A percentile compares a stretch with the other conserved stretches of the same genome.
These are phyloP conservation scores for Chaetoceros muelleri DNA, from an alignment of 108 stramenopile genomes.

Conservation along the genomic window DNA sequence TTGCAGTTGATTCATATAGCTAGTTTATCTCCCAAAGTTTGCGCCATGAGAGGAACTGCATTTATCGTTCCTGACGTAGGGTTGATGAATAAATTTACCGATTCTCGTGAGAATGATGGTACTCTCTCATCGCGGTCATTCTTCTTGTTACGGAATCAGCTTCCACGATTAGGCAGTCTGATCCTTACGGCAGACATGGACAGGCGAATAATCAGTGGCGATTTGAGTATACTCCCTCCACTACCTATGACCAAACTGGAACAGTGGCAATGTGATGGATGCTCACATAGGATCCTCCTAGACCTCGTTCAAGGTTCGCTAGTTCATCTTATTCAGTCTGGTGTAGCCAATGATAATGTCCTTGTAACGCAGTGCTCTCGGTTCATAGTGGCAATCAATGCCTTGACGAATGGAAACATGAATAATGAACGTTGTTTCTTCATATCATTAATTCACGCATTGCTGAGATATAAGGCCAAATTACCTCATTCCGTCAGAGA, in stretches of 20 bases:
- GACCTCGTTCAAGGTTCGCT: constrained; percentile 57
- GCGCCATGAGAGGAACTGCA: constrained; percentile 51
- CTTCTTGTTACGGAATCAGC: constrained; percentile 41
- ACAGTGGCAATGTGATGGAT: not conserved
- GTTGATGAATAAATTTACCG: constrained; percentile 14
- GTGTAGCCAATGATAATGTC: constrained; percentile 55
- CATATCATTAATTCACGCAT: constrained; percentile 45
- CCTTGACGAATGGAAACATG: constrained; percentile 35
- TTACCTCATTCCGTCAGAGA: constrained; percentile 56
- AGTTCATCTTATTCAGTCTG: constrained; percentile 57
- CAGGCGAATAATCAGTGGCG: constrained; percentile 45
- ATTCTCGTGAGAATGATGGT: constrained; percentile 18
- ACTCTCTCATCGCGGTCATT: constrained; percentile 22
- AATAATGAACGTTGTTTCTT: constrained; percentile 58
- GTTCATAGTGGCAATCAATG: constrained; percentile 44
- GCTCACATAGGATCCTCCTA: constrained; percentile 17
- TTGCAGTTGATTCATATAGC: constrained; percentile 75
- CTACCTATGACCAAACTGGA: not conserved
- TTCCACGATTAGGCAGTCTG: constrained; percentile 52
- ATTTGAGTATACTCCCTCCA: constrained; percentile 16
- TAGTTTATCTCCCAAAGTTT: constrained; percentile 60
- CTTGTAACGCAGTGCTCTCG: constrained; percentile 52
- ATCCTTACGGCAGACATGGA: constrained; percentile 67
- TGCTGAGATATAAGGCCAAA: constrained; percentile 63
- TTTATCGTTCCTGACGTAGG: constrained; percentile 59